These are phyloP conservation scores for Bolboschoenus planiculmis DNA, from an alignment of 176 grass and related monocot species.

Conservation along the genomic window DNA sequence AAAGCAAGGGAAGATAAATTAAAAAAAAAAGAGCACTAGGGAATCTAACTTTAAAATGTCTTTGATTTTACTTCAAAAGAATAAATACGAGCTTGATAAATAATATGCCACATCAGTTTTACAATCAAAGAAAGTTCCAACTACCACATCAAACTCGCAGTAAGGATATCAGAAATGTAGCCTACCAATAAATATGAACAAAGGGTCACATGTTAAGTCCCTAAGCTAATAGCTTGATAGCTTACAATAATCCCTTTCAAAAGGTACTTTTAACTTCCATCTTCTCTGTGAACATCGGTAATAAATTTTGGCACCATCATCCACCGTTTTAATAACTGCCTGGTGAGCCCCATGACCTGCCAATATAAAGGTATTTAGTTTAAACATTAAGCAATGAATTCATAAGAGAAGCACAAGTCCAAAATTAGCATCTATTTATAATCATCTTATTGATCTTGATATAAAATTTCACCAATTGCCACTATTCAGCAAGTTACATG, in stretches of 20 bases:
- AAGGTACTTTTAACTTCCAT: not conserved
- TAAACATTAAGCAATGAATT: not conserved
- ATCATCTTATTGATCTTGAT: not conserved
- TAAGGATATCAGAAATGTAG: slow-evolving; percentile 3
- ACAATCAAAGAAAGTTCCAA: not conserved
- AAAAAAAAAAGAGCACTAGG: not conserved
- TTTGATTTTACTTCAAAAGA: not conserved
- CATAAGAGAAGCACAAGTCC: not conserved
- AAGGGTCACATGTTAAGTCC: slow-evolving; percentile 9
- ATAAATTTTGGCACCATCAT: not conserved
- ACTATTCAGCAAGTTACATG: not conserved
- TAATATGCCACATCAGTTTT: not conserved
- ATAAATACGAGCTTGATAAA: not conserved
- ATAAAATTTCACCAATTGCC: not conserved
- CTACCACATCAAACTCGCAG: not conserved
- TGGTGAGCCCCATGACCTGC: not conserved
- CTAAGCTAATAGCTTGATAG: slow-evolving; percentile 9
- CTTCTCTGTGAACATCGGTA: not conserved
- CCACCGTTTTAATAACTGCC: not conserved
- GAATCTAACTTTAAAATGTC: not conserved
- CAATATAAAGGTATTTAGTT: not conserved
- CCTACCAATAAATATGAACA: slow-evolving; percentile 15
- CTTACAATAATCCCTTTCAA: not conserved
- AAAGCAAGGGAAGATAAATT: no score
- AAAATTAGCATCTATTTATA: not conserved